Evolutionary conservation across 2,329 filamentous ascomycete species (phyloP).

Genomic region (Colletotrichum neosansevieriae): DNA sequence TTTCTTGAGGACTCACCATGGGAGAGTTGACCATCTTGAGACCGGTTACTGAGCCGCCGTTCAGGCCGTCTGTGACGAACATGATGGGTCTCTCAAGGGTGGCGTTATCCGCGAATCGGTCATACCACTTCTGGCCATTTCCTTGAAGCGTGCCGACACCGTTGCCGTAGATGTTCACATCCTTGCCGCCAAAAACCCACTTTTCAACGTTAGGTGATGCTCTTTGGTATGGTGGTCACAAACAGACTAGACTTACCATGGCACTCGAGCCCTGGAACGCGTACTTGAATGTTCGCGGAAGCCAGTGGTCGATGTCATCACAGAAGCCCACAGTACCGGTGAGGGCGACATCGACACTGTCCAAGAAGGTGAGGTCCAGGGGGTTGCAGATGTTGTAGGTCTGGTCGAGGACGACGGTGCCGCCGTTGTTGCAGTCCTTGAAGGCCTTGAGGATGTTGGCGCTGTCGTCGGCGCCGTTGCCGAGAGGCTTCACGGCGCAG

Average conservation of each 20-base stretch:
- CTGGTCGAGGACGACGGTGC: slow-evolving; percentile 69
- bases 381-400: slow-evolving; percentile 74
- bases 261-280: slow-evolving; percentile 73
- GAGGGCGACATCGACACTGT: slow-evolving; percentile 71
- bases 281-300: slow-evolving; percentile 72
- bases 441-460: slow-evolving; percentile 63
- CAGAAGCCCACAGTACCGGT: slow-evolving; percentile 71
- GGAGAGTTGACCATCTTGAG: slow-evolving; percentile 71
- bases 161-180: slow-evolving; percentile 74
- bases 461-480: slow-evolving; percentile 48
- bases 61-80: slow-evolving; percentile 67
- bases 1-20: slow-evolving; percentile 42
- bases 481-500: slow-evolving; percentile 45
- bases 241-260: slow-evolving; percentile 31
- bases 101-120: slow-evolving; percentile 67
- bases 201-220: too few relatives aligned
- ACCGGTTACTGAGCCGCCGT: slow-evolving; percentile 69
- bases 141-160: slow-evolving; percentile 62
- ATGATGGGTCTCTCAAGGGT: slow-evolving; percentile 70
- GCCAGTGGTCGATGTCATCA: slow-evolving; percentile 77
- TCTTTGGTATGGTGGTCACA: too few relatives aligned
- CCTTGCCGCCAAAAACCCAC: slow-evolving; percentile 49
- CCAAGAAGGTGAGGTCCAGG: slow-evolving; percentile 73
- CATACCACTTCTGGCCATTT: slow-evolving; percentile 74
- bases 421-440: slow-evolving; percentile 71